Percentiles rank a stretch among this genome's conserved stretches.
Evolutionary conservation across 805 yeast species (phyloP).

Genomic region (Candida sphagnicola): DNA sequence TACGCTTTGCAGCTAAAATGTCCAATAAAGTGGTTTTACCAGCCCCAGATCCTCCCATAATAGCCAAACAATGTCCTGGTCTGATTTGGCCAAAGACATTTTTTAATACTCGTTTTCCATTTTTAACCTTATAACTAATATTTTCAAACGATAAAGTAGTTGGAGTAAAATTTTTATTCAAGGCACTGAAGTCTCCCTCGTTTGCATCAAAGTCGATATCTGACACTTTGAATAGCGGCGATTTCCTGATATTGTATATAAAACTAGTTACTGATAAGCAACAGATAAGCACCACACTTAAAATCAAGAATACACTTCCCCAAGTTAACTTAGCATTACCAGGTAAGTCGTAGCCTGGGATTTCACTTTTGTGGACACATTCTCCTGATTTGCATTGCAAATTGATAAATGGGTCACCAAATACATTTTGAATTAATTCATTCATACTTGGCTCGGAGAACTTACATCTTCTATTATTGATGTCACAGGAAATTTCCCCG

Average conservation of each 20-base stretch:
- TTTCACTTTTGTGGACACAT: conserved; percentile 86
- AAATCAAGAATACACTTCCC: conserved; percentile 45
- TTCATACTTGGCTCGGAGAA: conserved; percentile 97
- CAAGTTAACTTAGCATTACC: conserved; percentile 41
- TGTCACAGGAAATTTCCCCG: conserved; percentile 83
- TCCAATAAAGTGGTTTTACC: conserved; percentile 94
- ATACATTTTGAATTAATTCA: conserved; percentile 80
- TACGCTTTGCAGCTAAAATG: conserved; percentile 83
- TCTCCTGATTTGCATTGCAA: conserved; percentile 82
- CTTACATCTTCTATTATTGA: conserved; percentile 55
- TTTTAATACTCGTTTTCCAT: conserved; percentile 52
- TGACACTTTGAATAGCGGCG: conserved; percentile 52
- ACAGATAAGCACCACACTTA: conserved; percentile 40
- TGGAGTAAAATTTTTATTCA: conserved; percentile 56
- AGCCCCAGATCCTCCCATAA: conserved; percentile 99
- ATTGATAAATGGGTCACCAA: conserved; percentile 92
- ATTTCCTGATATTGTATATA: conserved; percentile 48
- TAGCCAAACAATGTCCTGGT: conserved; percentile 89
- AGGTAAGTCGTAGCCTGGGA: conserved; percentile 86
- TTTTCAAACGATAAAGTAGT: conserved; percentile 74
- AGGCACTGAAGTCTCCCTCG: conserved; percentile 30
- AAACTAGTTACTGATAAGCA: conserved; percentile 40
- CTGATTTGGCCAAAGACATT: conserved; percentile 70
- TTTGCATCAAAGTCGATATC: conserved; percentile 27
- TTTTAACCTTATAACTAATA: conserved; percentile 52